Conservation (phyloP, 345 rosid genomes). For the Fremontodendron californicum region DNA sequence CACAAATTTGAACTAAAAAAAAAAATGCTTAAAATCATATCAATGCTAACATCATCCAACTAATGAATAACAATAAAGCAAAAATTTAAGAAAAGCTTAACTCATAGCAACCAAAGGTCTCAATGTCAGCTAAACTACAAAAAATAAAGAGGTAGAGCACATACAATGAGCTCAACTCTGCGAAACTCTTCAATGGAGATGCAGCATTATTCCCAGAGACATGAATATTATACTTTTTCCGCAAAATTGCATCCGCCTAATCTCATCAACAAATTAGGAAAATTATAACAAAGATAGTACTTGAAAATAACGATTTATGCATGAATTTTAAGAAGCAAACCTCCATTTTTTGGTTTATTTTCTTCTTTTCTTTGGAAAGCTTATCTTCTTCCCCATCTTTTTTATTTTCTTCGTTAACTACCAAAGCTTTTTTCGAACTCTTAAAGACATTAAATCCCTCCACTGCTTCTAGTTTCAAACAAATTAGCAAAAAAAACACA, state of each 20-base stretch:
- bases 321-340: conserved; percentile 29
- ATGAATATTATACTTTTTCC: conserved; percentile 75
- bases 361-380: conserved; percentile 43
- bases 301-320: background rate
- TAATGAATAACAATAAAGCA: background rate
- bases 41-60: background rate
- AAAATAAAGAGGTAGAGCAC: conserved; percentile 7
- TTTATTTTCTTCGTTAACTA: conserved; percentile 22
- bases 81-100: background rate
- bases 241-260: conserved; percentile 63
- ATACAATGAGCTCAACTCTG: conserved; percentile 67
- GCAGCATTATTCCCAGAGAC: conserved; percentile 75
- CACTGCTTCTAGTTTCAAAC: conserved; percentile 37
- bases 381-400: conserved; percentile 25
- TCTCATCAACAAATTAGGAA: conserved; percentile 12
- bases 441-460: conserved; percentile 81
- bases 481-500: background rate
- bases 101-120: conserved; percentile 5
- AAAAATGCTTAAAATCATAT: background rate
- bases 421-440: conserved; percentile 36
- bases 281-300: background rate
- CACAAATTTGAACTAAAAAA: conserved; percentile 1
- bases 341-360: conserved; percentile 58
- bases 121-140: background rate
- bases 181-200: conserved; percentile 65